Percentiles rank a stretch among this genome's conserved stretches.
phyloP scores from a whole-genome alignment of 2,329 filamentous ascomycete genomes.

The Simplicillium sp. region DNA sequence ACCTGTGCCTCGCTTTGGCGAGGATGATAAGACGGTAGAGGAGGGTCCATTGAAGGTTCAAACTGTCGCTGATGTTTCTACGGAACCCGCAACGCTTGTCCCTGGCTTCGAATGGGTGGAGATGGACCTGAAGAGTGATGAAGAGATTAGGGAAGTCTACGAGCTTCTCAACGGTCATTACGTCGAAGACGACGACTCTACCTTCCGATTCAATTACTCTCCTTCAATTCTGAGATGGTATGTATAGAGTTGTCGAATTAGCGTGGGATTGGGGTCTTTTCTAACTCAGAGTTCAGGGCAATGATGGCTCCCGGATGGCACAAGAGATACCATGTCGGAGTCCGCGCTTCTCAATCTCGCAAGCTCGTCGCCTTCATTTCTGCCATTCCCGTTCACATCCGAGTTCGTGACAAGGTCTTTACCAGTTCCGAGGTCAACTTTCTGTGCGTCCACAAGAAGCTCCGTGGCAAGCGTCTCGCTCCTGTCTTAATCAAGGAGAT shows the following conservation, averaged over 20 bases:
- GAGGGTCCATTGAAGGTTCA: constrained; percentile 82
- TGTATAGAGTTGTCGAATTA: constrained; percentile 11
- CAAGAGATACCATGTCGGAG: constrained; percentile 89
- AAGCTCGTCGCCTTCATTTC: constrained; percentile 95
- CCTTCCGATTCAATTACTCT: constrained; percentile 97
- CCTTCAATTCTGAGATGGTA: constrained; percentile 82
- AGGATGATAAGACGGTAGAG: constrained; percentile 42
- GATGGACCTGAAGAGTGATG: constrained; percentile 71
- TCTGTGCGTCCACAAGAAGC: constrained; percentile 95
- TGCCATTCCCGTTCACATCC: constrained; percentile 76
- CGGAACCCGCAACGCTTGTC: constrained; percentile 64
- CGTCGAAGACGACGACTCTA: constrained; percentile 92
- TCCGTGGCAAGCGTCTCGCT: constrained; percentile 83
- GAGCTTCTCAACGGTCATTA: constrained; percentile 89
- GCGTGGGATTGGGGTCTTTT: background rate
- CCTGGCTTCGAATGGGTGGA: constrained; percentile 91
- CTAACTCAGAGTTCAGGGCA: constrained; percentile 48
- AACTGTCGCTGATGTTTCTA: constrained; percentile 68
- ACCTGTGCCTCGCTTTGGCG: constrained; percentile 77
- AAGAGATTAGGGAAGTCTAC: constrained; percentile 80
- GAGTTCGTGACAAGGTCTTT: constrained; percentile 66
- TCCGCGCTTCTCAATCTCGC: constrained; percentile 71
- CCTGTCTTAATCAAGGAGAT: constrained; percentile 97
- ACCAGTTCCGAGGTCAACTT: constrained; percentile 94
- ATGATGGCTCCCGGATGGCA: constrained; percentile 92